Conservation (phyloP, 805 yeast species). For the Yamadazyma nakazawae region DNA sequence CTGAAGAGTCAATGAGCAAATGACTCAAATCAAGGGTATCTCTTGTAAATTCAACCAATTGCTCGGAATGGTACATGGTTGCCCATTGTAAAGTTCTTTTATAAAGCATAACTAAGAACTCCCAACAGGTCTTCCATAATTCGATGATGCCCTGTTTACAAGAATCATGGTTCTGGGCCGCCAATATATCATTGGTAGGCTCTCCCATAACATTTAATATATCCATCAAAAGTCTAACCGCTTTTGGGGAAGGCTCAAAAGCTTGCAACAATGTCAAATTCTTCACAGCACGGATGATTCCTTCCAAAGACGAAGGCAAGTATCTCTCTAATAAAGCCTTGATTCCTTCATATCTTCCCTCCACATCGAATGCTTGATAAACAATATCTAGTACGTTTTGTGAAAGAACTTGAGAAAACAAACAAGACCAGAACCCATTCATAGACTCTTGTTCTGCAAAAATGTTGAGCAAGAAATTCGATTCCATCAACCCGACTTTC, state of each 20-base stretch:
- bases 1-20: slow-evolving; percentile 59
- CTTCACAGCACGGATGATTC: slow-evolving; percentile 46
- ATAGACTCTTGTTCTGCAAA: slow-evolving; percentile 37
- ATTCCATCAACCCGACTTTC: slow-evolving; percentile 31
- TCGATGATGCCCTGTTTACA: slow-evolving; percentile 2
- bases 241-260: slow-evolving; percentile 73
- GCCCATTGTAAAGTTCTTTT: slow-evolving; percentile 77
- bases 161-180: background rate
- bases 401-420: slow-evolving; percentile 63
- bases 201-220: slow-evolving; percentile 59
- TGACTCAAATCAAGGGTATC: slow-evolving; percentile 81
- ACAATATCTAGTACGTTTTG: slow-evolving; percentile 70
- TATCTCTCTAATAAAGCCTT: slow-evolving; percentile 46
- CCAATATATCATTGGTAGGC: slow-evolving; percentile 57
- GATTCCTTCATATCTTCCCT: slow-evolving; percentile 75
- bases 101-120: slow-evolving; percentile 64
- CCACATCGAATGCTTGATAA: slow-evolving; percentile 67
- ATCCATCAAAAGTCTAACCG: slow-evolving; percentile 74
- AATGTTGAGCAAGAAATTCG: slow-evolving; percentile 20
- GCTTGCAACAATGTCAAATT: slow-evolving; percentile 46
- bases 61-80: slow-evolving; percentile 47
- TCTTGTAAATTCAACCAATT: slow-evolving; percentile 76
- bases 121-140: slow-evolving; percentile 77
- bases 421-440: slow-evolving; percentile 69
- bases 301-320: slow-evolving; percentile 43